Base-by-base conservation (phyloP, 192 early-diverging fungal species). In the Rhizophagus prolifer region DNA sequence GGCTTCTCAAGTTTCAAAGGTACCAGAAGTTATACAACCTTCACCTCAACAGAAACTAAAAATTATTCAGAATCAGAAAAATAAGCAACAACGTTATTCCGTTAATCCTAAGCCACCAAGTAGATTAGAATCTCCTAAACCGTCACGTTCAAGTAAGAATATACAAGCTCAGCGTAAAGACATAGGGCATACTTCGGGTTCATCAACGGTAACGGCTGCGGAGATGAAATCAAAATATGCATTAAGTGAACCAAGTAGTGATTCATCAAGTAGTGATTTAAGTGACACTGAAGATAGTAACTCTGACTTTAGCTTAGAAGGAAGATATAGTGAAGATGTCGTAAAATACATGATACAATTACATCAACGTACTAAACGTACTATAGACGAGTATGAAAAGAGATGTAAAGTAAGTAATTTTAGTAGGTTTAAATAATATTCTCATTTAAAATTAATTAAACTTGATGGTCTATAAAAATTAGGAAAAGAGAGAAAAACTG, bases 321-420 rank as follows among this genome's bases (percentile, higher is more conserved):
- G 74, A 44, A 64, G 58, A n/a, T 78, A 82, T 46, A 71, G 62
- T n/a, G 72, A 80, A 14, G 76, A 76, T 9, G 73, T 86, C 25
- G 76, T 84, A 0, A 73, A 84, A 47, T 86, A 82, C 58, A 86
- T 86, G 85, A 71, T 84, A 9, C 67, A 81, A 14, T 50, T 86
- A 12, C 79, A 82, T 62, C 73, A 76, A 25, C 70, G 85, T 44
- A 70, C 64, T 9, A 79, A 82, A 58, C 76, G 75, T 30, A 78
- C 78, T 7, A 75, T 86, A 36, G 81, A 81, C n/a, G 80, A 76
- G 12, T 84, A 82, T 31, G 76, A 86, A 50, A 73, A 79, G 30
- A 71, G 75, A 44, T 74, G 69, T n/a, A 47, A 67, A 70, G 81
- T 84, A 78, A 58, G 65, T 64, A 31, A 38, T 3, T 25, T 12